phyloP scores from a whole-genome alignment of 2,329 filamentous ascomycete genomes.

The Aspergillus sp. region DNA sequence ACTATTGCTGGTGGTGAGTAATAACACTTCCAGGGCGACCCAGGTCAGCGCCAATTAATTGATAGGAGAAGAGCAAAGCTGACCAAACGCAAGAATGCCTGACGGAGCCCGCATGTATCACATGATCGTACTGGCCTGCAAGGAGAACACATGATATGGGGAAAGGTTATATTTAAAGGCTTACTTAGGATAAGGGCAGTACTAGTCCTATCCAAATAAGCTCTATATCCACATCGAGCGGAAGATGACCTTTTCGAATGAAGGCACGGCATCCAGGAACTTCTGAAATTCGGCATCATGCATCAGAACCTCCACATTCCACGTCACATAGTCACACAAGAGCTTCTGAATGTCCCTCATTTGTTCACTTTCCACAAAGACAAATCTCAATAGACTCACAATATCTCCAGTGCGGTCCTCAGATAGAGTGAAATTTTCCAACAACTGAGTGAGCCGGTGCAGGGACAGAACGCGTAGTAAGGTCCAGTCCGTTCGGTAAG shows the following conservation, averaged over 20 bases:
- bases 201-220: background rate
- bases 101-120: too few relatives aligned
- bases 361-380: slow-evolving; percentile 12
- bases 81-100: too few relatives aligned
- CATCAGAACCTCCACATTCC: slow-evolving; percentile 16
- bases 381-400: slow-evolving; percentile 12
- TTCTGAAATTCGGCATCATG: slow-evolving; percentile 11
- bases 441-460: slow-evolving; percentile 5
- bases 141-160: too few relatives aligned
- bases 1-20: too few relatives aligned
- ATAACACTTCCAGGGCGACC: too few relatives aligned
- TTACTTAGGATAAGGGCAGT: too few relatives aligned
- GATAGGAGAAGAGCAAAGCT: too few relatives aligned
- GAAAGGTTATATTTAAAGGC: too few relatives aligned
- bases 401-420: slow-evolving; percentile 11
- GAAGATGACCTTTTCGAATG: slow-evolving; percentile 9
- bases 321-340: slow-evolving; percentile 11
- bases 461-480: slow-evolving; percentile 7
- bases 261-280: slow-evolving; percentile 10
- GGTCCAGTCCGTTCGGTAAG: slow-evolving; percentile 5
- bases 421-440: slow-evolving; percentile 10
- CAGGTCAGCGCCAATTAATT: too few relatives aligned
- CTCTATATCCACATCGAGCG: slow-evolving; percentile 7
- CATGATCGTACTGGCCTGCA: too few relatives aligned
- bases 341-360: slow-evolving; percentile 9